Evolutionary conservation across 225 moss, liverwort and hornwort genomes (phyloP), one percentile per base, ranked within the genome.

Genomic region (Polytrichum commune): DNA sequence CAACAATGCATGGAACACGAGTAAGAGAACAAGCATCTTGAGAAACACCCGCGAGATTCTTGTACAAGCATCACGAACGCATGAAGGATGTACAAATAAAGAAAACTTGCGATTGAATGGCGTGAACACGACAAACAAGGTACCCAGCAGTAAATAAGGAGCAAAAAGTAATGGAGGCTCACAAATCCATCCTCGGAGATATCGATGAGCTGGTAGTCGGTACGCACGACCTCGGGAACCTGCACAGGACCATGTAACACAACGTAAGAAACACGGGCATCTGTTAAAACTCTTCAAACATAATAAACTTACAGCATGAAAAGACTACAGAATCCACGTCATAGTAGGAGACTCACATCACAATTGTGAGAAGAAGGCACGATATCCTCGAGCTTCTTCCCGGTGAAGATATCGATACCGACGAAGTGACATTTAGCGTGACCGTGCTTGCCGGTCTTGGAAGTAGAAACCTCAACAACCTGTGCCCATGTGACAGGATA

Each of bases 341-440:
- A 68, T 2, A 13, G 68, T 6, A 23, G 7, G 9, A 0, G 5
- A 71, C 93, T 88, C 74, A 96, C 96, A 69, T 96, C 96, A 86
- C 96, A 96, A 96, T 96, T 96, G 84, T 96, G 96, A 67, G 96
- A 96, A 68, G 96, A 96, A 6, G 96, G 96, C 54, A 96, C 96
- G 5, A 96, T 96, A 90, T 96, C 96, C 88, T 96, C 96, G 7
- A 96, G 93, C 81, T 96, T 96, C 88, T 96, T 96, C 66, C 92
- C 93, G 24, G 92, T 93, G 75, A 96, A 96, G 20, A 96, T 96
- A 69, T 96, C 96, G 23, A 96, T 96, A 20, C 93, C 96, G 7
- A 96, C 96, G 22, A 96, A 96, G 85, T 96, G 96, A 28, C 96
- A 96, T 85, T 96, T 96, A 0, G 96, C 96, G 67, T 96, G 96